A percentile compares a stretch with the other conserved stretches of the same genome.
phyloP scores from a whole-genome alignment of 225 moss, liverwort and hornwort species.

The Straminergon stramineum region DNA sequence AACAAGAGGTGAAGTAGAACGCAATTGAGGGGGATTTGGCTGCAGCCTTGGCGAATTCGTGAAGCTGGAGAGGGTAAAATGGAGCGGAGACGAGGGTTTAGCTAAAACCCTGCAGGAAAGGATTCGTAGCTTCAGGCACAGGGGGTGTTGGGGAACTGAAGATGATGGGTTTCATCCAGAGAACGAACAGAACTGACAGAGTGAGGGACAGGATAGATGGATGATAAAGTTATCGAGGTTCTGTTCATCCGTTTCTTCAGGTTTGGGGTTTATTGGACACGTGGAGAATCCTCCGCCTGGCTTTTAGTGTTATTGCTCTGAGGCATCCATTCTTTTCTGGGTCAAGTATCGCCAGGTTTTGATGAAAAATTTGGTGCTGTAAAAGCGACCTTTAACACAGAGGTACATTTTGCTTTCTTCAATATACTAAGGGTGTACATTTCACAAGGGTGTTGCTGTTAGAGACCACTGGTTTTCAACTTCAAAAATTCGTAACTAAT shows the following conservation, averaged over 20 bases:
- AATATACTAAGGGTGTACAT: no score
- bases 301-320: neutral
- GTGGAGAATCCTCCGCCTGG: constrained; percentile 7
- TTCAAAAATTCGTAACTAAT: no score
- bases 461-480: no score
- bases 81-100: neutral
- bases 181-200: neutral
- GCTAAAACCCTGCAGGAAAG: neutral
- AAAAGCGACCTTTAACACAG: no score
- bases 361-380: no score
- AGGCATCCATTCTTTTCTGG: neutral
- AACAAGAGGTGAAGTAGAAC: neutral
- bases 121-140: neutral
- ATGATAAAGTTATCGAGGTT: no score
- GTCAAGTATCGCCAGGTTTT: neutral
- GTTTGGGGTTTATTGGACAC: neutral
- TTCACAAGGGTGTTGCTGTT: fast-evolving
- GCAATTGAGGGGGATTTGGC: neutral
- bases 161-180: neutral
- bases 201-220: no score
- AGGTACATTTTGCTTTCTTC: no score
- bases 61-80: neutral
- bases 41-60: neutral
- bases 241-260: neutral
- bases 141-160: neutral